These are phyloP conservation scores for Cryptococcus neoformans DNA, from an alignment of 1,284 basidiomycete species.

Conservation along the genomic window DNA sequence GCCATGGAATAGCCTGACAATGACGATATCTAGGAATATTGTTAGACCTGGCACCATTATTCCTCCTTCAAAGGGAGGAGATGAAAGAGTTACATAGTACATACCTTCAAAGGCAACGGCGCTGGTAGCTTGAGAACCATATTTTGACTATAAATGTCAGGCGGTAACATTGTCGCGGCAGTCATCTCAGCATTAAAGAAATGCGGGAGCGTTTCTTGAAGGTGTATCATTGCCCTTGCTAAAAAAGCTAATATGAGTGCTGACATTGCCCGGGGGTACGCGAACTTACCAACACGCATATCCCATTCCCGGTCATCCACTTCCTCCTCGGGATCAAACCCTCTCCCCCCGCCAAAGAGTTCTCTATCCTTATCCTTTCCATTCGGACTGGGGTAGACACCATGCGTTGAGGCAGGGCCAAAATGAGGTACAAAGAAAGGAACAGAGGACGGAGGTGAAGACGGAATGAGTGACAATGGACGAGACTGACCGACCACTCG, in stretches of 20 bases:
- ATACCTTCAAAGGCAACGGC: slow-evolving; percentile 43
- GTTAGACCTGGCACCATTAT: neutral
- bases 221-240: slow-evolving; percentile 47
- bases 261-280: neutral
- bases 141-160: slow-evolving; percentile 41
- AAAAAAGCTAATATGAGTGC: neutral
- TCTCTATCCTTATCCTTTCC: slow-evolving; percentile 23
- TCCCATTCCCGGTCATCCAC: slow-evolving; percentile 49
- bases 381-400: neutral
- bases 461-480: neutral
- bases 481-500: neutral
- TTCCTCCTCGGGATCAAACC: slow-evolving; percentile 25
- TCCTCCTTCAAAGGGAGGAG: neutral
- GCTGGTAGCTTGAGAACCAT: slow-evolving; percentile 41
- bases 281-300: slow-evolving; percentile 41
- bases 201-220: slow-evolving; percentile 44
- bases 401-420: neutral
- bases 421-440: slow-evolving; percentile 31
- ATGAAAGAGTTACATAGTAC: slow-evolving; percentile 4
- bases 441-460: slow-evolving; percentile 1
- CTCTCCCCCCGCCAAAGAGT: neutral
- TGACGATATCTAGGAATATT: slow-evolving; percentile 30
- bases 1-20: slow-evolving; percentile 42
- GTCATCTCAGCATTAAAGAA: slow-evolving; percentile 36
- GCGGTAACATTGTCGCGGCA: slow-evolving; percentile 36